A percentile compares a stretch with the other conserved stretches of the same genome.
These are phyloP conservation scores for Chlorella vulgaris DNA, from an alignment of 139 green algal species.

Conservation along the genomic window DNA sequence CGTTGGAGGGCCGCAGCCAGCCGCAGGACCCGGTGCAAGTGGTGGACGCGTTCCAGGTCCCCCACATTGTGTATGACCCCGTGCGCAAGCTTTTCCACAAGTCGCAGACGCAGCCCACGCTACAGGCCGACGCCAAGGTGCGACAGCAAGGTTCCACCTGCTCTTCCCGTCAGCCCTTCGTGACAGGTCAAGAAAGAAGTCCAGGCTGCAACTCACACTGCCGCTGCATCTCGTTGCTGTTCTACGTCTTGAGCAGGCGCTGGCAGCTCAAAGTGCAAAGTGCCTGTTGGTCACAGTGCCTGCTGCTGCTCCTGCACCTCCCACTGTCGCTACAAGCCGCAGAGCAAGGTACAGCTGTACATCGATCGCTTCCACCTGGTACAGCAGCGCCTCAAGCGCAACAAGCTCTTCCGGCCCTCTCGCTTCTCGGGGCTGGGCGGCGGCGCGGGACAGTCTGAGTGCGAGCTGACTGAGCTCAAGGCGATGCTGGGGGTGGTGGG, in stretches of 20 bases:
- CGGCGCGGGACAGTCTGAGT: not conserved
- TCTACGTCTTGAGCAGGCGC: too few relatives aligned
- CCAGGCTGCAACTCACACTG: too few relatives aligned
- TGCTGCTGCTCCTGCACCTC: not conserved
- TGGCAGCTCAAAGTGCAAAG: too few relatives aligned
- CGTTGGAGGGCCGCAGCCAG: not conserved
- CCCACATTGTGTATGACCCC: conserved; percentile 65
- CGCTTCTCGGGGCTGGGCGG: conserved; percentile 25
- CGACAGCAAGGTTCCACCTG: not conserved
- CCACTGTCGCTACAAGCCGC: not conserved
- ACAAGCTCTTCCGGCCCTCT: conserved; percentile 62
- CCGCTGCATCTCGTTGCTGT: too few relatives aligned
- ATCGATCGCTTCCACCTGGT: conserved; percentile 73
- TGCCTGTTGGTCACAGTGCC: not conserved
- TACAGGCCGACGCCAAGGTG: conserved; percentile 55
- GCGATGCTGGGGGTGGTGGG: conserved; percentile 72
- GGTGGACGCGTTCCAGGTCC: conserved; percentile 63
- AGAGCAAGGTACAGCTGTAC: conserved; percentile 80
- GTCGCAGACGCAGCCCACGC: conserved; percentile 3
- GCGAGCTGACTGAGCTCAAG: conserved; percentile 81
- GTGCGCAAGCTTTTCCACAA: conserved; percentile 57
- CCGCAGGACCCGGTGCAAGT: conserved; percentile 32
- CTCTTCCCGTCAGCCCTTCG: not conserved
- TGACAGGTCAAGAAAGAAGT: too few relatives aligned
- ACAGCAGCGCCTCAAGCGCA: conserved; percentile 72